These are phyloP conservation scores for Heritiera littoralis DNA, from an alignment of 345 rosid species.

Conservation along the genomic window DNA sequence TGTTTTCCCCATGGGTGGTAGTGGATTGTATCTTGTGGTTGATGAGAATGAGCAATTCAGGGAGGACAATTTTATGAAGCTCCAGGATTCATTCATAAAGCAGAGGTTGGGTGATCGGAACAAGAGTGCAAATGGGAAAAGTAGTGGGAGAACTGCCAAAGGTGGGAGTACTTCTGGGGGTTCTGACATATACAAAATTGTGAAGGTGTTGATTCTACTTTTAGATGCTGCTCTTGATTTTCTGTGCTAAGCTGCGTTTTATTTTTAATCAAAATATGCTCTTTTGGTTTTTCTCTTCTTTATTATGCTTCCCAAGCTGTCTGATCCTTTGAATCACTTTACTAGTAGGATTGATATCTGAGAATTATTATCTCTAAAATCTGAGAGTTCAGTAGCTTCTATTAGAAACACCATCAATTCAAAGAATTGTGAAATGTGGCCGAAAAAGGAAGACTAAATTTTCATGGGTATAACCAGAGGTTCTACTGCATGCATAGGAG, in stretches of 20 bases:
- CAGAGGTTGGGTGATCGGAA: constrained; percentile 58
- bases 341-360: not conserved
- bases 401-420: not conserved
- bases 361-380: not conserved
- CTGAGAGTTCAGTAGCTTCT: not conserved
- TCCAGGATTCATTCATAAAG: constrained; percentile 77
- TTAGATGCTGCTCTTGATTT: constrained; percentile 15
- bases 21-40: constrained; percentile 91
- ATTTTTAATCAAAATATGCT: not conserved
- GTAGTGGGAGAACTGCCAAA: constrained; percentile 80
- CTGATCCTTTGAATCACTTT: not conserved
- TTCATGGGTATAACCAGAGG: not conserved
- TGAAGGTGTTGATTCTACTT: constrained; percentile 60
- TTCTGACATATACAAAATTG: constrained; percentile 92
- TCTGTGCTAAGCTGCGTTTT: not conserved
- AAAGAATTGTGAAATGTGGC: not conserved
- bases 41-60: constrained; percentile 93
- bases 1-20: constrained; percentile 89
- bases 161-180: constrained; percentile 72
- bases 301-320: not conserved
- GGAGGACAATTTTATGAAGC: constrained; percentile 90
- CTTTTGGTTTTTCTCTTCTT: not conserved
- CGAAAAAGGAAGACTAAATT: not conserved
- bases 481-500: not conserved
- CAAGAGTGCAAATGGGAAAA: constrained; percentile 64